Evolutionary conservation across 345 rosid genomes (phyloP), one percentile per base, ranked within the genome.

Genomic region (Eucalyptus victrix): DNA sequence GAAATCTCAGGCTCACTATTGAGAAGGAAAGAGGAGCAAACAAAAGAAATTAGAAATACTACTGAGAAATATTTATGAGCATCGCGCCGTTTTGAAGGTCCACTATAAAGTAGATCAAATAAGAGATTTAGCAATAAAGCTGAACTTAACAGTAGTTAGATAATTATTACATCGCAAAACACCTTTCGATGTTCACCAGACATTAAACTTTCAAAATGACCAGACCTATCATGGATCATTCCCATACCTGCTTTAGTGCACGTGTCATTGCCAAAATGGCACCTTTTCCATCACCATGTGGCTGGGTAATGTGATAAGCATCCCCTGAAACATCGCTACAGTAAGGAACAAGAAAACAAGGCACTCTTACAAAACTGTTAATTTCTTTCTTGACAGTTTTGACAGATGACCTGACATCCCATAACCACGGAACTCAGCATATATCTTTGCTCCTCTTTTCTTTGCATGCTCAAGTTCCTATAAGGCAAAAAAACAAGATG

Each of bases 381-480:
- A 40, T 76, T 76, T 37, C 28, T 76, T 76, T 76, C 53, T 53
- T 67, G 24, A n/a, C 12, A 13, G 24, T 45, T 88, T 69, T 44
- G 50, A 89, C 85, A 49, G 67, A 49, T 88, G 91, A 97, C 99
- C 99, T 93, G 99, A 97, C 99, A 97, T 97, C 93, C 99, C 99
- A 94, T 96, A 98, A 92, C 99, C 99, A 53, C 98, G 92, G 92
- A 98, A 89, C 92, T 97, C 98, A 14, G 99, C 98, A 93, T 97
- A 96, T 89, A 97, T 92, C 90, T 96, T 98, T 34, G 97, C 98
- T 90, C 96, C 97, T 86, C 99, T 94, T 58, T 90, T 92, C 93
- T 93, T 96, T 54, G 99, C 99, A 95, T 98, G 99, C 95, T 94
- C 97, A 90, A 96, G 93, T 94, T 98, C 99, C 99, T 97, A 89